These are phyloP conservation scores for Nemania sp. DNA, from an alignment of 2,329 filamentous ascomycete genomes.

Conservation along the genomic window DNA sequence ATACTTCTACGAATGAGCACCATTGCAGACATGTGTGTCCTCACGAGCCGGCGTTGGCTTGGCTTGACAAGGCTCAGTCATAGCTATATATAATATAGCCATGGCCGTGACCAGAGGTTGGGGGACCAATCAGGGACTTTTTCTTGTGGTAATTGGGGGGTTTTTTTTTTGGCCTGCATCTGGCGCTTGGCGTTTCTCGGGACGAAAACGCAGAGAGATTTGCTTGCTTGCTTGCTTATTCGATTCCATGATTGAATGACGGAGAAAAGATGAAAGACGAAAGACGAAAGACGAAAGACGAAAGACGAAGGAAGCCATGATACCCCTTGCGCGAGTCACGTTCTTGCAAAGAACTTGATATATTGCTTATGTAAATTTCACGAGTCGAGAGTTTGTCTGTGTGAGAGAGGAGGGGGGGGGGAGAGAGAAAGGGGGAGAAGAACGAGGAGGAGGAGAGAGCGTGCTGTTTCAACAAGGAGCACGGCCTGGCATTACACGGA, in stretches of 20 bases:
- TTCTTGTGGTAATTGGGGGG: too few species aligned
- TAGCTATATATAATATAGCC: too few species aligned
- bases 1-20: constrained; percentile 38
- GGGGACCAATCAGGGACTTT: not conserved
- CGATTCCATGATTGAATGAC: constrained; percentile 5
- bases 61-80: too few species aligned
- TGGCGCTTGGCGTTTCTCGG: constrained; percentile 15
- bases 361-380: not conserved
- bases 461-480: not conserved
- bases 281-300: constrained; percentile 3
- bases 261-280: not conserved
- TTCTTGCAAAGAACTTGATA: constrained; percentile 6
- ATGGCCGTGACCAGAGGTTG: not conserved
- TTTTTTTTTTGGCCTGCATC: constrained; percentile 4
- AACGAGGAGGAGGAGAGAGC: too few species aligned
- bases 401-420: too few species aligned
- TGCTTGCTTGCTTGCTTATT: constrained; percentile 6
- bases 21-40: too few species aligned
- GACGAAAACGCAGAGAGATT: constrained; percentile 5
- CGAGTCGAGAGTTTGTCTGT: too few species aligned
- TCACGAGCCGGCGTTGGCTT: too few species aligned
- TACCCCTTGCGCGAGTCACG: constrained; percentile 23
- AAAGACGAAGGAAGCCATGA: constrained; percentile 9
- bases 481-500: constrained; percentile 1
- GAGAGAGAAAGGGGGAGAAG: not conserved